Conservation (phyloP, 257 asterid genomes). For the Solanum bukasovii region DNA sequence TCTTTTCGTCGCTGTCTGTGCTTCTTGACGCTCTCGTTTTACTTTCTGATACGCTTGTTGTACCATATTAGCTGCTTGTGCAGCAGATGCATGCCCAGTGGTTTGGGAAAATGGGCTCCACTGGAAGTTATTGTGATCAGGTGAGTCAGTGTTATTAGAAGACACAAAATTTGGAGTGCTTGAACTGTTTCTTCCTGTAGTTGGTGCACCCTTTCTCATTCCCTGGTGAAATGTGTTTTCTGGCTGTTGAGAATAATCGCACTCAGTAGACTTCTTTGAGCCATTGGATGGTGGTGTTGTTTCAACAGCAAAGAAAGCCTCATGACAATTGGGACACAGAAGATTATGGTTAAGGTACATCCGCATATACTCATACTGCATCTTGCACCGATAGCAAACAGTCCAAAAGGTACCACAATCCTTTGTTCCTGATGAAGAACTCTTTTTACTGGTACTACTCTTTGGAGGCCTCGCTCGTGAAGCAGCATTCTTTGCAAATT, state of each 20-base stretch:
- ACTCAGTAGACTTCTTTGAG: constrained; percentile 19
- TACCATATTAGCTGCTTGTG: constrained; percentile 65
- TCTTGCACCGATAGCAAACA: constrained; percentile 59
- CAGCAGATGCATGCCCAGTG: constrained; percentile 37
- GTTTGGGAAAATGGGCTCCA: constrained; percentile 67
- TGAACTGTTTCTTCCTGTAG: constrained; percentile 11
- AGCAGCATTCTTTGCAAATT: constrained; percentile 36
- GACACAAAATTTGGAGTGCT: constrained; percentile 8
- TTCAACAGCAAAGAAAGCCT: constrained; percentile 65
- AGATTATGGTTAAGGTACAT: constrained; percentile 67
- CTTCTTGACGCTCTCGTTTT: constrained; percentile 59
- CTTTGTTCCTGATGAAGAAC: constrained; percentile 29
- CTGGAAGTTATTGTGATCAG: constrained; percentile 17
- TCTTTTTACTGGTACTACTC: constrained; percentile 23
- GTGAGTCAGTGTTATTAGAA: not conserved
- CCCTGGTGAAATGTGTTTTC: constrained; percentile 20
- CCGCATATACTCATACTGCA: constrained; percentile 73
- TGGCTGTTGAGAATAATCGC: constrained; percentile 11
- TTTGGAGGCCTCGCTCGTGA: constrained; percentile 27
- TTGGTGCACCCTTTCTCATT: not conserved
- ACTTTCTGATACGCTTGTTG: constrained; percentile 70
- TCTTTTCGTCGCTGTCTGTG: constrained; percentile 51
- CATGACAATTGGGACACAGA: constrained; percentile 71
- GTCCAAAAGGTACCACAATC: constrained; percentile 61
- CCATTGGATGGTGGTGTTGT: constrained; percentile 42